phyloP scores from a whole-genome alignment of 768 basidiomycete species.

The Podaxis mareebaensis region DNA sequence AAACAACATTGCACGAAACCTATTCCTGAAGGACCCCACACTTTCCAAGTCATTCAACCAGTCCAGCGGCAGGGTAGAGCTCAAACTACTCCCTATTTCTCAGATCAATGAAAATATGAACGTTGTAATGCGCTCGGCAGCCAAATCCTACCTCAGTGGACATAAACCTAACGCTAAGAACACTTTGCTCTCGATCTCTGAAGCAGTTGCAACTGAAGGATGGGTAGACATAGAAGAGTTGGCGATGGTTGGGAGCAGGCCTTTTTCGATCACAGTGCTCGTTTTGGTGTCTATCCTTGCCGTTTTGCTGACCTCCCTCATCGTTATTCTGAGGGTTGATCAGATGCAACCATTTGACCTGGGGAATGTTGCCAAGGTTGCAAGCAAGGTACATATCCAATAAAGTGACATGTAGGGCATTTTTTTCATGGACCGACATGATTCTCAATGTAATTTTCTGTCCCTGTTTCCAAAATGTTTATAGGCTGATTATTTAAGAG shows the following conservation, averaged over 20 bases:
- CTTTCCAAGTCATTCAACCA: not conserved
- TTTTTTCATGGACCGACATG: no score
- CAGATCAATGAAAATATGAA: constrained; percentile 2
- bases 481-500: no score
- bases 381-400: not conserved
- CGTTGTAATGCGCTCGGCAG: not conserved
- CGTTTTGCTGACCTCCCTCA: not conserved
- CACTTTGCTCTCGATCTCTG: not conserved
- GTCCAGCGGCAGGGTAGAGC: not conserved
- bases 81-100: not conserved
- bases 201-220: not conserved
- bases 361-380: not conserved
- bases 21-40: not conserved
- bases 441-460: no score
- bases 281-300: not conserved
- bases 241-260: not conserved
- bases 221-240: not conserved
- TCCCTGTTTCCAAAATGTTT: no score
- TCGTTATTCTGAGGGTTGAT: not conserved
- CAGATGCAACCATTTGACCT: not conserved
- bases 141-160: not conserved
- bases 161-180: not conserved
- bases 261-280: not conserved
- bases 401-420: no score
- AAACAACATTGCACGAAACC: not conserved